phyloP scores from a whole-genome alignment of 2,329 filamentous ascomycete genomes.

The Ophiosphaerella narmari region DNA sequence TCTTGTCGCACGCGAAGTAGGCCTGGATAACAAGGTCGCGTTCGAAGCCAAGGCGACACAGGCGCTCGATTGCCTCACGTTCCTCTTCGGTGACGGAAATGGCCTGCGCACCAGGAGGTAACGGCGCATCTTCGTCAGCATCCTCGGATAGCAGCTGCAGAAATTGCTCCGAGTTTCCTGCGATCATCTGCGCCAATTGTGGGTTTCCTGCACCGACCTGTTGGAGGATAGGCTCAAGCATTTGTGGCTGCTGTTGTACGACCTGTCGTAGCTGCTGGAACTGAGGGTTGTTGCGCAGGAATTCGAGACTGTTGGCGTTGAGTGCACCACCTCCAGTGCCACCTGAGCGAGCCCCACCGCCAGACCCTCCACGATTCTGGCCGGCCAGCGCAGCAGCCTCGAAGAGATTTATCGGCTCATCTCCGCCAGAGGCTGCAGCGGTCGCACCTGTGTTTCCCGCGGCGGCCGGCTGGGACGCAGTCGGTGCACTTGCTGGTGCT shows the following conservation, averaged over 20 bases:
- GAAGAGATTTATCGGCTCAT: conserved; percentile 82
- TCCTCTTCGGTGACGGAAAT: conserved; percentile 96
- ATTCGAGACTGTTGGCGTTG: conserved; percentile 81
- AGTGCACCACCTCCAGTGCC: conserved; percentile 54
- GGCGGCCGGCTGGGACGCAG: conserved; percentile 49
- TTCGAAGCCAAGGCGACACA: conserved; percentile 91
- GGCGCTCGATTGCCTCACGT: conserved; percentile 91
- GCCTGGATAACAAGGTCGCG: conserved; percentile 94
- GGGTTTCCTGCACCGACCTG: conserved; percentile 95
- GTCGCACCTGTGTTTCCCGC: conserved; percentile 52
- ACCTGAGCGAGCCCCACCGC: conserved; percentile 51
- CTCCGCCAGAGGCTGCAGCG: conserved; percentile 52
- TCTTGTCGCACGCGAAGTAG: conserved; percentile 99
- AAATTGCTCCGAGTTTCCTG: conserved; percentile 90
- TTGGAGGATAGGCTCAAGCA: conserved; percentile 97
- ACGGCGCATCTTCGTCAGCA: conserved; percentile 77
- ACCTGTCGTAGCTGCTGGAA: conserved; percentile 98
- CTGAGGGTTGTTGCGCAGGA: conserved; percentile 91
- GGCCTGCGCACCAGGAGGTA: conserved; percentile 85
- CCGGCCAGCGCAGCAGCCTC: conserved; percentile 84
- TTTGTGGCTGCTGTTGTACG: conserved; percentile 95
- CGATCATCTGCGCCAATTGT: conserved; percentile 89
- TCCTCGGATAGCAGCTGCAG: conserved; percentile 88
- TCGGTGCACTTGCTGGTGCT: conserved; percentile 47
- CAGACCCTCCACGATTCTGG: conserved; percentile 52